Evolutionary conservation across 208 protist genomes (phyloP).

Genomic region (Strigomonas galati): DNA sequence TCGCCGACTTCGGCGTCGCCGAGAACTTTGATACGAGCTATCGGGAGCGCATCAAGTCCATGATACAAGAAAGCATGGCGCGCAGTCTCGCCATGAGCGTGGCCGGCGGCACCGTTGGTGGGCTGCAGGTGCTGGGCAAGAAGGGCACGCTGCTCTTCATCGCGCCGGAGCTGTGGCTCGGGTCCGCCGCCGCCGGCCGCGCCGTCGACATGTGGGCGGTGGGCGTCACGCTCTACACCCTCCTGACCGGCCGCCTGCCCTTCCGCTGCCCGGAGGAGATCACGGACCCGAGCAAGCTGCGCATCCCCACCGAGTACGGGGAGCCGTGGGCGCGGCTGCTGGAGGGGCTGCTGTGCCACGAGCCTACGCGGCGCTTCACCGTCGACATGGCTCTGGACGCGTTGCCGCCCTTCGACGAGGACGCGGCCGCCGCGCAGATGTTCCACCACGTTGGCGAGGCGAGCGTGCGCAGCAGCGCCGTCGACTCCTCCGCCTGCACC

Average conservation of each 20-base stretch:
- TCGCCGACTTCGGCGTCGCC: conserved; percentile 86
- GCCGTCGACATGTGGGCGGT: conserved; percentile 87
- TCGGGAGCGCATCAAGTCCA: conserved; percentile 34
- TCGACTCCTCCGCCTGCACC: too few species aligned
- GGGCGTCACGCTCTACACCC: conserved; percentile 86
- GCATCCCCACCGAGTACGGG: conserved; percentile 31
- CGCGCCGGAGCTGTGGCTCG: conserved; percentile 66
- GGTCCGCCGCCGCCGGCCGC: conserved; percentile 55
- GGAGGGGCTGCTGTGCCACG: conserved; percentile 69
- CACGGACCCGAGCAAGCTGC: conserved; percentile 26
- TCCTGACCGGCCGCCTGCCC: conserved; percentile 90
- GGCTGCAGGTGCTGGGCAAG: conserved; percentile 42
- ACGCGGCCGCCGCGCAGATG: background rate
- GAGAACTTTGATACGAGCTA: conserved; percentile 52
- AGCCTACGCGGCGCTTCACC: conserved; percentile 54
- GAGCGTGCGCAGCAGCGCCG: too few species aligned
- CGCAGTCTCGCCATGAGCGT: conserved; percentile 38
- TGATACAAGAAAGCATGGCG: conserved; percentile 55
- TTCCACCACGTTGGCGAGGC: background rate
- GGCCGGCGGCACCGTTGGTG: conserved; percentile 22
- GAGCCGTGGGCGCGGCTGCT: conserved; percentile 52
- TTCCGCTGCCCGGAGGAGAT: conserved; percentile 83
- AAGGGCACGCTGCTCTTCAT: conserved; percentile 79
- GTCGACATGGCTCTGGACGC: conserved; percentile 21
- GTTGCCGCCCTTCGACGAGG: background rate